phyloP scores from a whole-genome alignment of 1,284 basidiomycete species.

The Moesziomyces antarcticus region DNA sequence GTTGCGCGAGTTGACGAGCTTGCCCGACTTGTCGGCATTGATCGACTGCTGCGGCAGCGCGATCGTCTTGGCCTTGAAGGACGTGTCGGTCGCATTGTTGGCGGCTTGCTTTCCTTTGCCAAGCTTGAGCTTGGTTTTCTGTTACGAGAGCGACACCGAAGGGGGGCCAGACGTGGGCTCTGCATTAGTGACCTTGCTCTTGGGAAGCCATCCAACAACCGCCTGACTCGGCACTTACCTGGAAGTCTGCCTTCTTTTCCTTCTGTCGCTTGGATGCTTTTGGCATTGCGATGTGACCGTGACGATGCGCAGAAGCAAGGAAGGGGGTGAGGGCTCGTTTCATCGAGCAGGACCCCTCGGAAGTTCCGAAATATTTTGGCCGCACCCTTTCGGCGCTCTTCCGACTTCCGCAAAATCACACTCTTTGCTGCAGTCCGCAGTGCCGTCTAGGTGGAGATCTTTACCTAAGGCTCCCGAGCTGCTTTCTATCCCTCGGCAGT shows the following conservation, averaged over 20 bases:
- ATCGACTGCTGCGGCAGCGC: constrained; percentile 58
- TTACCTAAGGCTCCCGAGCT: constrained; percentile 13
- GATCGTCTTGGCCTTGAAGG: constrained; percentile 83
- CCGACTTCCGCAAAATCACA: constrained; percentile 12
- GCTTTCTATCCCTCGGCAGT: no score
- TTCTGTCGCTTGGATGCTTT: constrained; percentile 51
- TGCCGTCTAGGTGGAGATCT: constrained; percentile 7
- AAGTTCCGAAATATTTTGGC: constrained; percentile 19
- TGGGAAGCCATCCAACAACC: background rate
- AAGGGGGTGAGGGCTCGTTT: background rate
- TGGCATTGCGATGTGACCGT: constrained; percentile 25
- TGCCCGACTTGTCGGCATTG: constrained; percentile 53
- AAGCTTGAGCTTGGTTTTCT: constrained; percentile 96
- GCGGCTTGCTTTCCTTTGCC: constrained; percentile 89
- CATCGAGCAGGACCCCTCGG: constrained; percentile 1
- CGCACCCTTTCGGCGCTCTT: background rate
- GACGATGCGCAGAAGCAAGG: background rate
- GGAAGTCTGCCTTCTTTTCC: constrained; percentile 51
- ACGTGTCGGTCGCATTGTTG: constrained; percentile 90
- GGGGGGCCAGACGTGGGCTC: background rate
- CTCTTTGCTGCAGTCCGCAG: no score
- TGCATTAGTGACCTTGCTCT: background rate
- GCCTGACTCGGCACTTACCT: constrained; percentile 11
- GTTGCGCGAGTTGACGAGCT: constrained; percentile 68
- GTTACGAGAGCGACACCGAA: background rate